Evolutionary conservation across 345 rosid species (phyloP).

Genomic region (Euphorbia peplus): DNA sequence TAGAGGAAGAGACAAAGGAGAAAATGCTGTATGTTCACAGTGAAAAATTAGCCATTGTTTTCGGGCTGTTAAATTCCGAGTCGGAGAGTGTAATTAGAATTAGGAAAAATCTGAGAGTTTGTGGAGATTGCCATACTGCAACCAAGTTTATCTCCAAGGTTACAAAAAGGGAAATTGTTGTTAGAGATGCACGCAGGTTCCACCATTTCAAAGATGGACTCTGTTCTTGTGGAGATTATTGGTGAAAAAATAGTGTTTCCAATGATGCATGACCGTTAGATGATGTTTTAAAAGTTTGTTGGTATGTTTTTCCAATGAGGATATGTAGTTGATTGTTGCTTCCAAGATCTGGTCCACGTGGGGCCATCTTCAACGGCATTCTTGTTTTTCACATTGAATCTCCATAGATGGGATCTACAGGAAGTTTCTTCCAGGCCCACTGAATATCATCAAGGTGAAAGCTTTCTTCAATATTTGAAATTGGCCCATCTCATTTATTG

Average conservation of each 20-base stretch:
- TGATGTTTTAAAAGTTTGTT: neutral
- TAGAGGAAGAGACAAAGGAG: conserved; percentile 19
- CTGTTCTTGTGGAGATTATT: conserved; percentile 22
- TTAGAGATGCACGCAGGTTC: conserved; percentile 21
- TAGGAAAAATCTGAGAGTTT: conserved; percentile 13
- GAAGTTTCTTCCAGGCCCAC: neutral
- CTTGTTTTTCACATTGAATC: neutral
- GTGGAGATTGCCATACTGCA: conserved; percentile 22
- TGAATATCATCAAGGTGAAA: neutral
- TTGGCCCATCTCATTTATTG: neutral
- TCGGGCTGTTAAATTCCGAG: conserved; percentile 15
- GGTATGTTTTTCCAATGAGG: neutral
- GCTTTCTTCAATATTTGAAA: neutral
- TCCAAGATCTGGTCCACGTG: conserved; percentile 5
- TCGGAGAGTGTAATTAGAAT: conserved; percentile 16
- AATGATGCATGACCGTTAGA: neutral
- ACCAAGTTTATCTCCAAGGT: conserved; percentile 20
- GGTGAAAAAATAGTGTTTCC: conserved; percentile 4
- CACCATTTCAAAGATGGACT: conserved; percentile 19
- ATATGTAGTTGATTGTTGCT: neutral
- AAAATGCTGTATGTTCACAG: conserved; percentile 11
- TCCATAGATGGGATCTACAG: conserved; percentile 2
- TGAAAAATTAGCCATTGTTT: conserved; percentile 20
- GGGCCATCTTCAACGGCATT: neutral
- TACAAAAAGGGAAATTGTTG: conserved; percentile 13